Evolutionary conservation across 805 yeast genomes (phyloP), one percentile per base, ranked within the genome.

Genomic region (Sugiyamaella mastotermitis): DNA sequence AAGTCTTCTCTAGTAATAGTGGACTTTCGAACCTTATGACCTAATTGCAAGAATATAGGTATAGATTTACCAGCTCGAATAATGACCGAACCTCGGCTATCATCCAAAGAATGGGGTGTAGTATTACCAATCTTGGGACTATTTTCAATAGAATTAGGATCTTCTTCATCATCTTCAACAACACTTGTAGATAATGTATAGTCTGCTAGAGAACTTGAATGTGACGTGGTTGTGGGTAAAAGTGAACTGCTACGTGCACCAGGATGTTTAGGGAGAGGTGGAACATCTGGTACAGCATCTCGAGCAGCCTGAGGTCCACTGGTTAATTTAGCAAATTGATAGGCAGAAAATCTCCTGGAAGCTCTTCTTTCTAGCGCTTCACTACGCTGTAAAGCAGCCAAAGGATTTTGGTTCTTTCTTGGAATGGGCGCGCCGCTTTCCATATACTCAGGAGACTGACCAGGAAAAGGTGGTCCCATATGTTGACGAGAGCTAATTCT

Each of bases 311-410:
- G 48, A 52, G 40, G 48, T 39, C 40, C 52, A 43, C 71, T 76
- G 0, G 84, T 66, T 8, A 83, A 67, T 51, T 82, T 83, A 1
- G 94, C 85, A 60, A 80, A 80, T 53, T 90, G 97, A 45, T 88
- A 90, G 0, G 97, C 96, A 4, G 96, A 86, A 55, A 82, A 90
- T 39, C 98, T 68, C 50, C 90, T 81, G 0, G 97, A 88, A 0
- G 97, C 99, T 45, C 96, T 73, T 49, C 99, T 72, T 64, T 82
- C 94, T 22, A 92, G 65, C 2, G 84, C 81, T 33, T 83, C 84
- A 3, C 88, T 85, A 32, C 80, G 78, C 52, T 90, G 95, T 7
- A 90, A 66, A 49, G 83, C 84, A 0, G 78, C 68, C 20, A 88
- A 65, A 0, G 95, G 86, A 49, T 81, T 86, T 13, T 21, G 28